Evolutionary conservation across 1,139 yeast species (phyloP), one percentile per base, ranked within the genome.

Genomic region (Pichiaceae sp.): DNA sequence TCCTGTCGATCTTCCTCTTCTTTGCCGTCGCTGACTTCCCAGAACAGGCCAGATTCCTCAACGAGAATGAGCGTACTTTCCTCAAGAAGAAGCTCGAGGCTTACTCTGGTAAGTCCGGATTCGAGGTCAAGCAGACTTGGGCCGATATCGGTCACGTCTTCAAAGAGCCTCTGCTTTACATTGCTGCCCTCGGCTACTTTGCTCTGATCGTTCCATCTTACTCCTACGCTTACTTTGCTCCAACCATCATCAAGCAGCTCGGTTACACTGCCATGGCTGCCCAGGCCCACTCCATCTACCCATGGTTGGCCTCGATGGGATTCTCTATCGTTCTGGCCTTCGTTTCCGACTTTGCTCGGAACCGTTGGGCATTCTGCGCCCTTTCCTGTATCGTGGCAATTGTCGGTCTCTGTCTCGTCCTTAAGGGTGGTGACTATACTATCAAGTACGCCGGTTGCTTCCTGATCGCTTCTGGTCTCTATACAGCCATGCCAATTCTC

Each of bases 1-100:
- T 78, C 24, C 56, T 78, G 29, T 78, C 85, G 1, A 43, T 78
- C 27, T 42, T 79, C n/a, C 65, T 82, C 41, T 82, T 60, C 57
- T 78, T 80, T 53, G 57, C 70, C 29, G 68, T 84, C 45, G 79
- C 93, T 11, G 91, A 84, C 55, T 77, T 78, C 69, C 87, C 87
- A 29, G 79, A 72, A 41, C 62, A 75, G 50, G 63, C 75, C n/a
- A 64, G 72, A 45, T 75, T 74, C 56, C 62, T 76, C 45, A 63
- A 55, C 21, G 59, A 54, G 12, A 64, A 65, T 40, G 82, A 76
- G 53, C 63, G 64, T 32, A 56, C 53, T 7, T 70, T 75, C 43
- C 54, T 76, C 31, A 70, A 75, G 54, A 62, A 66, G 54, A 70
- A 79, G 62, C 53, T 79, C 38, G 79, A 68, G 39, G 60, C 67